phyloP scores from a whole-genome alignment of 2,329 filamentous ascomycete species.

The Dactylellina cionopaga region DNA sequence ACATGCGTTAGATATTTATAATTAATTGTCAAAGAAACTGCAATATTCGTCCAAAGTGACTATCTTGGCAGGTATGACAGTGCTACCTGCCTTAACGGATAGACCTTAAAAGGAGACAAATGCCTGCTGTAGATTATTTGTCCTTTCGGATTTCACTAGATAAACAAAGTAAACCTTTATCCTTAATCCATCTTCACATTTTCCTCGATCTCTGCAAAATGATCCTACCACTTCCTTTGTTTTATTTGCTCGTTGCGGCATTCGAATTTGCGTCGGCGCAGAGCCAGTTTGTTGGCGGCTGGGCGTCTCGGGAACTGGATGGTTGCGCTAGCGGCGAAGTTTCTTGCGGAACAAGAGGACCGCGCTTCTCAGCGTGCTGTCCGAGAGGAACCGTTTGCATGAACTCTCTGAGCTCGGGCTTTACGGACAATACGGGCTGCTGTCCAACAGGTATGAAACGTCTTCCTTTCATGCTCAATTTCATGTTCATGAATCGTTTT shows the following conservation, averaged over 20 bases:
- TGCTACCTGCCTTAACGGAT: no score
- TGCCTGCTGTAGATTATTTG: no score
- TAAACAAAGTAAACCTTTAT: no score
- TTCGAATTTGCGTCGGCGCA: background rate
- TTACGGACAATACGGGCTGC: slow-evolving; percentile 23
- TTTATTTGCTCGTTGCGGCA: background rate
- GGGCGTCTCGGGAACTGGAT: slow-evolving; percentile 6
- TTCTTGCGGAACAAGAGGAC: background rate
- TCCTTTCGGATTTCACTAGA: no score
- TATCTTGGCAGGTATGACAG: no score
- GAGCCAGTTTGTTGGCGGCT: slow-evolving; percentile 4
- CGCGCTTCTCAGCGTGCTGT: slow-evolving; percentile 26
- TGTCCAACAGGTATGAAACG: slow-evolving; percentile 18
- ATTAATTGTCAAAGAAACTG: no score
- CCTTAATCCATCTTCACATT: no score
- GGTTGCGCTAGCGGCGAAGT: background rate
- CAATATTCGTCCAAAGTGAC: no score
- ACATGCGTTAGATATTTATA: no score
- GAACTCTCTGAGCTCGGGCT: slow-evolving; percentile 2
- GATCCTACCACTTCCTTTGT: background rate
- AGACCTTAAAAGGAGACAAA: no score
- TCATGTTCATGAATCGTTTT: no score
- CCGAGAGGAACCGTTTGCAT: slow-evolving; percentile 11
- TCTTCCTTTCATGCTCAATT: no score
- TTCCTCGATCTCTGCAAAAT: background rate